Base-by-base conservation (phyloP, 192 early-diverging fungal genomes). In the Geranomyces variabilis region DNA sequence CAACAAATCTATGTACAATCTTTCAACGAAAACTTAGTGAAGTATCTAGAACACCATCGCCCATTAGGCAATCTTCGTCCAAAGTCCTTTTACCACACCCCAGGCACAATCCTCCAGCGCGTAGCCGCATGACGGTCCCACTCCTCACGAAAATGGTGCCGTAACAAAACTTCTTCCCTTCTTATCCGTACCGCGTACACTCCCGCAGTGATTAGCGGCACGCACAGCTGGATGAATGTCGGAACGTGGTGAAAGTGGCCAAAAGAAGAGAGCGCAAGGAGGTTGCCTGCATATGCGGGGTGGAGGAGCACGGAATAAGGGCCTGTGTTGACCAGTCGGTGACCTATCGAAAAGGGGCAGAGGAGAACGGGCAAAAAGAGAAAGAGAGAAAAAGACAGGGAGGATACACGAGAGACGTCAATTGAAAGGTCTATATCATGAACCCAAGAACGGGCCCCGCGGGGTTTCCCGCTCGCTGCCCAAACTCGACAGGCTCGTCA, bases 21-120 rank as follows among this genome's bases (percentile, higher is more conserved):
- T n/a, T n/a, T n/a, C n/a, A n/a, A n/a, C n/a, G n/a, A n/a, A n/a
- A n/a, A n/a, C n/a, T n/a, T n/a, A n/a, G n/a, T n/a, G n/a, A n/a
- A n/a, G n/a, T n/a, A n/a, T n/a, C n/a, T n/a, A n/a, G n/a, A n/a
- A n/a, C n/a, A n/a, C n/a, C n/a, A n/a, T n/a, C n/a, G n/a, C n/a
- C n/a, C n/a, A n/a, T n/a, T n/a, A n/a, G n/a, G n/a, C n/a, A n/a
- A n/a, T n/a, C n/a, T n/a, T n/a, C n/a, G n/a, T n/a, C n/a, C n/a
- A n/a, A n/a, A n/a, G n/a, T n/a, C n/a, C n/a, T 57, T 57, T 62
- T 33, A 62, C 60, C 60, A 62, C 8, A 62, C 14, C 26, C 24
- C 24, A 9, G 60, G 60, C 8, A 62, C 13, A 6, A 62, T 22
- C 7, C 60, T 8, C 60, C 29, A 26, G 8, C 60, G 60, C 13